These are phyloP conservation scores for Ceratocystis variospora DNA, from an alignment of 2,329 filamentous ascomycete species.

Conservation along the genomic window DNA sequence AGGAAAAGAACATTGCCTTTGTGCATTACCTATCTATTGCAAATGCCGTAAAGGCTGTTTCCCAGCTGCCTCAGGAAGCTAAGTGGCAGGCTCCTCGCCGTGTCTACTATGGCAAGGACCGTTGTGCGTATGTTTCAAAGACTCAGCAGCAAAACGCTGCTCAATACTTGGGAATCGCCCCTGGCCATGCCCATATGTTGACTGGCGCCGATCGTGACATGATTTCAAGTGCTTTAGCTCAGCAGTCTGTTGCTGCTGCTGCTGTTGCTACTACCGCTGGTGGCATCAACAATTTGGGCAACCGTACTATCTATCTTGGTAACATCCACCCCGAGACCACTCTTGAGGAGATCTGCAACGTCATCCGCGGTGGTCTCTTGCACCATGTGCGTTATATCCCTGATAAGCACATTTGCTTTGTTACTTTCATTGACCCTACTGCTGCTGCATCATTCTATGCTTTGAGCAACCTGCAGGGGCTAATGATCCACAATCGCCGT, in stretches of 20 bases:
- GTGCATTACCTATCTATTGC: constrained; percentile 95
- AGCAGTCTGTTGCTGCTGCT: constrained; percentile 93
- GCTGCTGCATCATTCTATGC: constrained; percentile 97
- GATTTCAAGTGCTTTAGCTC: constrained; percentile 88
- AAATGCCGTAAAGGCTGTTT: constrained; percentile 95
- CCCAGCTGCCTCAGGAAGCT: constrained; percentile 85
- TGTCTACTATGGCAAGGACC: constrained; percentile 97
- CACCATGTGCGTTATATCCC: constrained; percentile 99
- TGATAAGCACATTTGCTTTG: constrained; percentile 99
- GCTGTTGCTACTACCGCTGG: constrained; percentile 93
- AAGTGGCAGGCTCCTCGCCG: constrained; percentile 94
- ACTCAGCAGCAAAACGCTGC: constrained; percentile 98
- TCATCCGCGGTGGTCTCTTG: constrained; percentile 84
- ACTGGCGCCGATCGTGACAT: constrained; percentile 92
- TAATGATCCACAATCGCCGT: constrained; percentile 98
- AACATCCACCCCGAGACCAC: constrained; percentile 99
- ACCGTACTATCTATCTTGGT: constrained; percentile 92
- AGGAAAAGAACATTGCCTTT: constrained; percentile 96
- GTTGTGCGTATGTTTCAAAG: constrained; percentile 97
- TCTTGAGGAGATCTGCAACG: constrained; percentile 98
- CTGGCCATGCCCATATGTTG: constrained; percentile 89
- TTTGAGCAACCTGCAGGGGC: constrained; percentile 86
- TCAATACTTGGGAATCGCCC: constrained; percentile 93
- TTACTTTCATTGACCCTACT: constrained; percentile 97
- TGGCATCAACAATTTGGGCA: constrained; percentile 93